Conservation (phyloP, 2,329 filamentous ascomycete species). For the Neoarthrinium moseri region DNA sequence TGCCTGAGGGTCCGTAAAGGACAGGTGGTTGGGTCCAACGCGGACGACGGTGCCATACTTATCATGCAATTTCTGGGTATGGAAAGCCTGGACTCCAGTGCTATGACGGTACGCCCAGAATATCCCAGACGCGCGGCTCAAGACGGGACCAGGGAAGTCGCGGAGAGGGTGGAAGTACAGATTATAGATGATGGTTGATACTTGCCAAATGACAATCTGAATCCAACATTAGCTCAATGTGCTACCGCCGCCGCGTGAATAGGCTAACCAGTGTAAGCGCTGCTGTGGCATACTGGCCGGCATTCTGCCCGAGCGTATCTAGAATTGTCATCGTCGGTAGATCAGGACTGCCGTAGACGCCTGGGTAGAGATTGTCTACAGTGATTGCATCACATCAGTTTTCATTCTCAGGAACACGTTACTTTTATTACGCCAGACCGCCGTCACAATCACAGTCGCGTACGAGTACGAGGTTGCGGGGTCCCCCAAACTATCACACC, state of each 20-base stretch:
- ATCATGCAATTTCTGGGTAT: slow-evolving; percentile 23
- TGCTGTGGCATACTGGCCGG: not conserved
- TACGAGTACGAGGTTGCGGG: no score
- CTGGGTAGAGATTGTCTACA: no score
- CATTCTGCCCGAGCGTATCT: no score
- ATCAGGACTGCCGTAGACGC: no score
- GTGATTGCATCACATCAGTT: no score
- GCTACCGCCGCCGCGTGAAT: no score
- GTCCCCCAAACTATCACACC: no score
- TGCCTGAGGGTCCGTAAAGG: slow-evolving; percentile 26
- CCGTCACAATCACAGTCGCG: no score
- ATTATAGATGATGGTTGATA: slow-evolving; percentile 21
- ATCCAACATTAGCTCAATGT: not conserved
- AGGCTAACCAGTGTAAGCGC: not conserved
- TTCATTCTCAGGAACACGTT: no score
- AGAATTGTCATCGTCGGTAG: no score
- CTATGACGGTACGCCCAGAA: slow-evolving; percentile 22
- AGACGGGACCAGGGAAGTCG: slow-evolving; percentile 22
- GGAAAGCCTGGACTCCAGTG: slow-evolving; percentile 19
- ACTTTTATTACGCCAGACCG: no score
- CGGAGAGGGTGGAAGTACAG: slow-evolving; percentile 27
- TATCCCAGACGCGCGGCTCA: slow-evolving; percentile 18
- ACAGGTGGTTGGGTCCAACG: slow-evolving; percentile 25
- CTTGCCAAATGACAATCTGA: slow-evolving; percentile 19
- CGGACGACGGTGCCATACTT: slow-evolving; percentile 20